A percentile compares a stretch with the other conserved stretches of the same genome.
Evolutionary conservation across 164 flowering plant genomes (phyloP).

Genomic region (Vitis riparia): DNA sequence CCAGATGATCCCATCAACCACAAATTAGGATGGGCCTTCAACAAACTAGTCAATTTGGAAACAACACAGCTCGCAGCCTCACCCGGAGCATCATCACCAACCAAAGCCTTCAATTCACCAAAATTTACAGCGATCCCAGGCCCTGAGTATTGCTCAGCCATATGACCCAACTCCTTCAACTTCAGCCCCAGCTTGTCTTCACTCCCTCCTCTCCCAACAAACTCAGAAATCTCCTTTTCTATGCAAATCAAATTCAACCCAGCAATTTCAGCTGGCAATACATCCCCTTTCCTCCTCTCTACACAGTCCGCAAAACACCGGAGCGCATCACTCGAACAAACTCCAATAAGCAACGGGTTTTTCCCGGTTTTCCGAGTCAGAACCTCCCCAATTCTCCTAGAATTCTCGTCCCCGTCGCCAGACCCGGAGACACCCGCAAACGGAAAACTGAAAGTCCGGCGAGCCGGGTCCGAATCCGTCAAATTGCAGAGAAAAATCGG

Average conservation of each 20-base stretch:
- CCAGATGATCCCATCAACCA: constrained; percentile 49
- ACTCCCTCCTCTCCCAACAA: constrained; percentile 16
- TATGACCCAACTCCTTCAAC: constrained; percentile 30
- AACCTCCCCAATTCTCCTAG: constrained; percentile 40
- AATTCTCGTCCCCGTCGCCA: constrained; percentile 32
- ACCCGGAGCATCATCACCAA: constrained; percentile 16
- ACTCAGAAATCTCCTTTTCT: constrained; percentile 38
- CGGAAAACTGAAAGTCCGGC: constrained; percentile 23
- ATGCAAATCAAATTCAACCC: constrained; percentile 32
- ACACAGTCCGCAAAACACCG: constrained; percentile 28
- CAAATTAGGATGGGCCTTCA: constrained; percentile 27
- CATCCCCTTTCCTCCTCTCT: constrained; percentile 14
- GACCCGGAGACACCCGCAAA: constrained; percentile 10
- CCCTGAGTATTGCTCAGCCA: constrained; percentile 20
- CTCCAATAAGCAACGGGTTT: constrained; percentile 51
- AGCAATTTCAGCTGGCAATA: constrained; percentile 24
- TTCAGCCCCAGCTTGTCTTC: constrained; percentile 33
- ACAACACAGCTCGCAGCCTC: constrained; percentile 34
- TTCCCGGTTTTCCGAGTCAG: constrained; percentile 26
- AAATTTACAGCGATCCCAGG: constrained; percentile 19
- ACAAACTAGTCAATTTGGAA: constrained; percentile 27
- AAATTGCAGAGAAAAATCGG: constrained; percentile 43
- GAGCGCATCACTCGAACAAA: constrained; percentile 35
- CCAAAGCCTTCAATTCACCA: constrained; percentile 29
- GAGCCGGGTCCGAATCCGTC: constrained; percentile 20